Percentiles rank a stretch among this genome's conserved stretches.
Evolutionary conservation across 2,329 filamentous ascomycete genomes (phyloP).

Genomic region (Setomelanomma holmii): DNA sequence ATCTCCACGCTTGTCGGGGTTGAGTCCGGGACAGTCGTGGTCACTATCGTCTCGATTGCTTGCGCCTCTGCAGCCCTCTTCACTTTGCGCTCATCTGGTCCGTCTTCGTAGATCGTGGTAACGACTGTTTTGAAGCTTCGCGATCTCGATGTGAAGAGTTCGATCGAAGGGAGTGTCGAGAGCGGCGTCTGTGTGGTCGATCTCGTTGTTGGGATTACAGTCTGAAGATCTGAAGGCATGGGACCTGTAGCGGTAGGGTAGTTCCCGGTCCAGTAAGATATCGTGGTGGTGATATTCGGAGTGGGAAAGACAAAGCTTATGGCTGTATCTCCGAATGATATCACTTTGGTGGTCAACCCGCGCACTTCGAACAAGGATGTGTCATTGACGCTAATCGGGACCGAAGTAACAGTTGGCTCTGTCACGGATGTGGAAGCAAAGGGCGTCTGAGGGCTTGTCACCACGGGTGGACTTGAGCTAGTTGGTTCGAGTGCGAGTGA

Average conservation of each 20-base stretch:
- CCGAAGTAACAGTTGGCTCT: neutral
- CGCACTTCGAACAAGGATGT: slow-evolving; percentile 10
- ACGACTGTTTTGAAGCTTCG: slow-evolving; percentile 21
- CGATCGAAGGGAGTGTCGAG: slow-evolving; percentile 26
- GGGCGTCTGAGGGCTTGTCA: neutral
- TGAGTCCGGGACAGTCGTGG: neutral
- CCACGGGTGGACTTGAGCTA: neutral
- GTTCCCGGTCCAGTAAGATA: slow-evolving; percentile 42
- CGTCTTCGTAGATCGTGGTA: slow-evolving; percentile 10
- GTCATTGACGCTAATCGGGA: neutral
- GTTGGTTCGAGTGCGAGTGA: neutral
- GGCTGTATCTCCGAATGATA: slow-evolving; percentile 30
- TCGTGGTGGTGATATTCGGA: slow-evolving; percentile 36
- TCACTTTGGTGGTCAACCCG: slow-evolving; percentile 29
- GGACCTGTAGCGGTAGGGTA: slow-evolving; percentile 37
- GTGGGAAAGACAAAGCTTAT: slow-evolving; percentile 40
- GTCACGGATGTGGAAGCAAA: neutral
- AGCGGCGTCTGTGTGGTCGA: slow-evolving; percentile 27
- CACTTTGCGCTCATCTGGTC: slow-evolving; percentile 1
- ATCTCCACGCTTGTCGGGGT: neutral
- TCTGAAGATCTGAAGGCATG: slow-evolving; percentile 30
- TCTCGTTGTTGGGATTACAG: slow-evolving; percentile 30
- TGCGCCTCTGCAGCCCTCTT: slow-evolving; percentile 7
- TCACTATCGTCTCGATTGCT: slow-evolving; percentile 1
- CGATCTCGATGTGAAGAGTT: slow-evolving; percentile 17